These are phyloP conservation scores for Auriculariales sp. DNA, from an alignment of 768 basidiomycete genomes.

Conservation along the genomic window DNA sequence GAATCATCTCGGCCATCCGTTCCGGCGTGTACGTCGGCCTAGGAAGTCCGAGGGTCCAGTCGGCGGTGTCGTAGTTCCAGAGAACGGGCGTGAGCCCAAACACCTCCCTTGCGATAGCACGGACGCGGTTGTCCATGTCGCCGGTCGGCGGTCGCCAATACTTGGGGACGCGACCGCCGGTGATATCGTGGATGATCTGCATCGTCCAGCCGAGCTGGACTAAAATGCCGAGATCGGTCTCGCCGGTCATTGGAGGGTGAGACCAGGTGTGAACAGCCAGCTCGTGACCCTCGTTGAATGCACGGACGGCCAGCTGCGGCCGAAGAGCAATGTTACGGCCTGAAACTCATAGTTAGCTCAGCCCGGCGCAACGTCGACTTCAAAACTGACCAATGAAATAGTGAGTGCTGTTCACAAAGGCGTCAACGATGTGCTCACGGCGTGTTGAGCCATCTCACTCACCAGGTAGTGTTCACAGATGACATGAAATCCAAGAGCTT, in stretches of 20 bases:
- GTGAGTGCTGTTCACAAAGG: conserved; percentile 45
- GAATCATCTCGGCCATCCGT: conserved; percentile 33
- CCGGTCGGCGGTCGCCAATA: conserved; percentile 89
- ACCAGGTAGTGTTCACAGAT: no score
- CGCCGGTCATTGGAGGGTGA: conserved; percentile 69
- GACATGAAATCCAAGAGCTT: neutral
- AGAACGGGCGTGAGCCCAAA: conserved; percentile 71
- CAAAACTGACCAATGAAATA: no score
- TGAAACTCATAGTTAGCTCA: no score
- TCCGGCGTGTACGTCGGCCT: conserved; percentile 18
- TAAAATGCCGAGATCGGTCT: conserved; percentile 51
- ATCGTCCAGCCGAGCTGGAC: conserved; percentile 74
- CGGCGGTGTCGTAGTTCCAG: conserved; percentile 80
- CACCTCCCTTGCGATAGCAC: conserved; percentile 73
- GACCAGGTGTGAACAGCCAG: conserved; percentile 42
- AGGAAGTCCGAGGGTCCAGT: conserved; percentile 33
- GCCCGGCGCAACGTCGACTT: no score
- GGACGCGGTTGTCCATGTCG: conserved; percentile 70
- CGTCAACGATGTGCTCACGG: conserved; percentile 70
- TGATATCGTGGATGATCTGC: conserved; percentile 65
- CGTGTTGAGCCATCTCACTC: conserved; percentile 21
- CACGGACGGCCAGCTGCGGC: no score
- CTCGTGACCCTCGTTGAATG: neutral
- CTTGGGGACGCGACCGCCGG: conserved; percentile 54
- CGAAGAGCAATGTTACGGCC: no score